A percentile compares a stretch with the other conserved stretches of the same genome.
These are phyloP conservation scores for Adiantum capillusveneris DNA, from an alignment of 75 land plant species.

Conservation along the genomic window DNA sequence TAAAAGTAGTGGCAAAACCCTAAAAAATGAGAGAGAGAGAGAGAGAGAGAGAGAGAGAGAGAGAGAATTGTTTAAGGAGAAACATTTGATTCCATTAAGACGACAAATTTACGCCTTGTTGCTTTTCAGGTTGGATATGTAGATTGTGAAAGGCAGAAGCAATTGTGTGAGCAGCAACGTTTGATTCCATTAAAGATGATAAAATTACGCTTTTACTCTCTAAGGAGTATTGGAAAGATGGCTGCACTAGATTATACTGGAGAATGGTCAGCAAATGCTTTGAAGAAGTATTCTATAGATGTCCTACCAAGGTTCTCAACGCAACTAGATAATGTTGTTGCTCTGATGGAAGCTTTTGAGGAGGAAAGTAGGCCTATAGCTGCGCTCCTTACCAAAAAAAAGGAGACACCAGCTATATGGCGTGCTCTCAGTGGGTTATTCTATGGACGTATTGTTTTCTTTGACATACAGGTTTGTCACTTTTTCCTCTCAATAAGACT, in stretches of 20 bases:
- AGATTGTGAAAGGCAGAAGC: constrained; percentile 50
- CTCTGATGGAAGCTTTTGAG: constrained; percentile 21
- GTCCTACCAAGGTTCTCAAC: constrained; percentile 65
- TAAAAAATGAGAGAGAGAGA: too few species aligned
- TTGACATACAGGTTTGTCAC: constrained; percentile 55
- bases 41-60: too few species aligned
- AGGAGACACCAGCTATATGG: constrained; percentile 81
- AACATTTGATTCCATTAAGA: too few species aligned
- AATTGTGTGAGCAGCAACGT: constrained; percentile 59
- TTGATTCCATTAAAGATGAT: constrained; percentile 31
- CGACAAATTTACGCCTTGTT: too few species aligned
- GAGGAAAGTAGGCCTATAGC: constrained; percentile 35
- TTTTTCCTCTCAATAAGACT: too few species aligned
- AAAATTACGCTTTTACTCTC: constrained; percentile 56
- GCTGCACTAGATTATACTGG: constrained; percentile 53
- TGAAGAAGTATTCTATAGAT: constrained; percentile 56
- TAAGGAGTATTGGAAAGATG: constrained; percentile 34
- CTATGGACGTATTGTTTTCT: constrained; percentile 53
- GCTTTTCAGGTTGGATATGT: constrained; percentile 63
- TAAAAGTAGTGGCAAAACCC: too few species aligned
- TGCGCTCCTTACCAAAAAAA: constrained; percentile 63
- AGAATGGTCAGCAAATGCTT: constrained; percentile 41
- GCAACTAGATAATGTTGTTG: constrained; percentile 25
- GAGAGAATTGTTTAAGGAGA: too few species aligned
- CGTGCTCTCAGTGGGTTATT: constrained; percentile 73